phyloP scores from a whole-genome alignment of 192 early-diverging fungal species.

The Rhizophagus sp. region DNA sequence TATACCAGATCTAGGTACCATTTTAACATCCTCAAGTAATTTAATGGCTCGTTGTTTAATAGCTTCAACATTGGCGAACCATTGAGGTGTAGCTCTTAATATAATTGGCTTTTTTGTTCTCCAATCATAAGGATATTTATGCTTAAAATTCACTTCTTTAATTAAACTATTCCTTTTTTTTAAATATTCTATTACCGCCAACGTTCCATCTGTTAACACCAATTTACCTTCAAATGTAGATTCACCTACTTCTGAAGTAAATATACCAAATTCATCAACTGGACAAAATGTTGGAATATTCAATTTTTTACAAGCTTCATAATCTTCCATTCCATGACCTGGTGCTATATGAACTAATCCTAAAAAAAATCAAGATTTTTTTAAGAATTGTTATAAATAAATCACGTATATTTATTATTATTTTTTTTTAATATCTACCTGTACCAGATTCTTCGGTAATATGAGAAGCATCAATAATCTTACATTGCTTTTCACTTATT shows the following conservation, averaged over 20 bases:
- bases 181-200: constrained; percentile 58
- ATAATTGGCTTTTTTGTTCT: constrained; percentile 80
- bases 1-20: constrained; percentile 62
- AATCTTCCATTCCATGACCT: constrained; percentile 84
- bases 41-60: constrained; percentile 63
- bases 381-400: not conserved
- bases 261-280: constrained; percentile 69
- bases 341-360: constrained; percentile 83
- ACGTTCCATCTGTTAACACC: constrained; percentile 61
- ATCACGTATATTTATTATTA: too few species aligned
- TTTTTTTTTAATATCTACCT: not conserved
- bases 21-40: constrained; percentile 52
- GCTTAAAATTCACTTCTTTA: constrained; percentile 53
- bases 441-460: constrained; percentile 74
- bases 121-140: constrained; percentile 88
- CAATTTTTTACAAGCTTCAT: constrained; percentile 57
- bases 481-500: constrained; percentile 45
- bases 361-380: not conserved
- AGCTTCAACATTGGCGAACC: constrained; percentile 74
- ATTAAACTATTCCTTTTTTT: constrained; percentile 43
- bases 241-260: constrained; percentile 63
- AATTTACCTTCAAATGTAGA: constrained; percentile 58
- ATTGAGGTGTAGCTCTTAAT: constrained; percentile 78
- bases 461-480: constrained; percentile 63
- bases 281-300: constrained; percentile 68